phyloP scores from a whole-genome alignment of 208 protist species.

The Leishmania mexicana region DNA sequence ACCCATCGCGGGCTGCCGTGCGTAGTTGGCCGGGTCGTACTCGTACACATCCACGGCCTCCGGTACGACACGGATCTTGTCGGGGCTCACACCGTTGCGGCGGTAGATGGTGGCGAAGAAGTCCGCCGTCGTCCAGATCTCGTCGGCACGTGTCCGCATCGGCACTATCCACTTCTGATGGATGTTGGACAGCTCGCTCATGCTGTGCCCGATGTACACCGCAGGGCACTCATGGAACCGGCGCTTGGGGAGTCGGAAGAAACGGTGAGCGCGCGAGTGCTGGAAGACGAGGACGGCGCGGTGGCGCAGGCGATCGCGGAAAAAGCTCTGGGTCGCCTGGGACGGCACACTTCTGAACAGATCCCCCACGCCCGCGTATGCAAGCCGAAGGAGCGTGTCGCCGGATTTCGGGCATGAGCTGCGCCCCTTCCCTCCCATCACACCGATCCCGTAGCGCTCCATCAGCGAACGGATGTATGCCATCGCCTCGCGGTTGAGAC shows the following conservation, averaged over 20 bases:
- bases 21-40: constrained; percentile 42
- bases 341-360: background rate
- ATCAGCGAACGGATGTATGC: constrained; percentile 42
- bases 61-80: constrained; percentile 43
- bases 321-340: background rate
- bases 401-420: background rate
- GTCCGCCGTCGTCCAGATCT: constrained; percentile 59
- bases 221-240: background rate
- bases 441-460: constrained; percentile 38
- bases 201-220: constrained; percentile 35
- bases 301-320: background rate
- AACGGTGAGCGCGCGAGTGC: constrained; percentile 24
- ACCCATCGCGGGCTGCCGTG: constrained; percentile 8
- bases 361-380: constrained; percentile 5
- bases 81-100: constrained; percentile 22
- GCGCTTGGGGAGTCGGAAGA: background rate
- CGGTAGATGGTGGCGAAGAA: constrained; percentile 55
- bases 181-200: constrained; percentile 58
- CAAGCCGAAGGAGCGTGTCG: constrained; percentile 10
- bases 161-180: constrained; percentile 16
- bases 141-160: constrained; percentile 20
- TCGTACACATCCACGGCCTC: constrained; percentile 56
- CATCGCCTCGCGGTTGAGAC: constrained; percentile 33
- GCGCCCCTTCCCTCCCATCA: background rate
- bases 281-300: constrained; percentile 24